Evolutionary conservation across 2,329 filamentous ascomycete genomes (phyloP).

Genomic region (Verticillium isaacii): DNA sequence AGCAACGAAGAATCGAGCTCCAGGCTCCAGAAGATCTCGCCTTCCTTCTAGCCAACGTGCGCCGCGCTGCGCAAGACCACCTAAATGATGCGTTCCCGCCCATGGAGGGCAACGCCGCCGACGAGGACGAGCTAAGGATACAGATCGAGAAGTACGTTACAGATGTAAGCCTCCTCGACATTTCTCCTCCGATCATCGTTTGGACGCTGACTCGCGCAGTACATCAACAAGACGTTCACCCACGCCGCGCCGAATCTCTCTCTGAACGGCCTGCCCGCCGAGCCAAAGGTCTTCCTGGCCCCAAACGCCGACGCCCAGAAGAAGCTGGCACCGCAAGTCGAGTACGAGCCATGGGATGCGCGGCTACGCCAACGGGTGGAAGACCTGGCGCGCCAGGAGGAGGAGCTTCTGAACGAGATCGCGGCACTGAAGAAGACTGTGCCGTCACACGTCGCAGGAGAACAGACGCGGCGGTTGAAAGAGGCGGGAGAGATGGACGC

Average conservation of each 20-base stretch:
- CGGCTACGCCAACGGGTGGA: slow-evolving; percentile 55
- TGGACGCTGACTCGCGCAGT: slow-evolving; percentile 32
- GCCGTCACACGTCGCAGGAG: slow-evolving; percentile 37
- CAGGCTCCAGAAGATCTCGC: slow-evolving; percentile 70
- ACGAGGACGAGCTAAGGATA: slow-evolving; percentile 51
- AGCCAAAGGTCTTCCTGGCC: slow-evolving; percentile 32
- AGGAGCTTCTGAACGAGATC: slow-evolving; percentile 60
- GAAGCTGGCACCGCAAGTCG: slow-evolving; percentile 28
- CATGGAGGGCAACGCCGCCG: slow-evolving; percentile 35
- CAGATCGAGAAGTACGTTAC: slow-evolving; percentile 57
- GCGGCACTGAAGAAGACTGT: slow-evolving; percentile 53
- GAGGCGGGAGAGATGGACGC: slow-evolving; percentile 39
- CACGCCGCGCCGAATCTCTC: slow-evolving; percentile 55
- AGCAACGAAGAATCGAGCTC: slow-evolving; percentile 66
- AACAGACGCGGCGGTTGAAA: slow-evolving; percentile 29
- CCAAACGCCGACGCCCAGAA: slow-evolving; percentile 6
- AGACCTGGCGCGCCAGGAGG: slow-evolving; percentile 56
- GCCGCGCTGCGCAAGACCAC: slow-evolving; percentile 61
- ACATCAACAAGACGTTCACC: slow-evolving; percentile 56
- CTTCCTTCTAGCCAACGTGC: slow-evolving; percentile 66
- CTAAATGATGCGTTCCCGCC: slow-evolving; percentile 66
- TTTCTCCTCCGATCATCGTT: neutral
- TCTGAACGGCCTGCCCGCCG: slow-evolving; percentile 56
- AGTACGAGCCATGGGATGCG: slow-evolving; percentile 57
- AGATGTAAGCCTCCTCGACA: slow-evolving; percentile 36